phyloP scores from a whole-genome alignment of 345 rosid species.

The Melaleuca alternifolia region DNA sequence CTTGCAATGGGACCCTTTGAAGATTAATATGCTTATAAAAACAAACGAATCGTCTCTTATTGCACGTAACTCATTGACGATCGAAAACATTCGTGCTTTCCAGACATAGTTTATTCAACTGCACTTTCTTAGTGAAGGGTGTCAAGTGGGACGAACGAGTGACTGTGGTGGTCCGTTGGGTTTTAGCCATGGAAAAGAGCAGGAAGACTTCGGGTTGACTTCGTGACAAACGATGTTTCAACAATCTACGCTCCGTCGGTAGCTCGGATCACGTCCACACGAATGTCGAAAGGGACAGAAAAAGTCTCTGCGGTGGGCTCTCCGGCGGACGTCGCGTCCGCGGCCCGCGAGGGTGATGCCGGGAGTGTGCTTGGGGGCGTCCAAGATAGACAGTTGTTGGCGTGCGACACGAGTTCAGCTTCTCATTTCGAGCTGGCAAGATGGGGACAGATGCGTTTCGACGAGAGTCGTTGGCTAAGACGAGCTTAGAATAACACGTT shows the following conservation, averaged over 20 bases:
- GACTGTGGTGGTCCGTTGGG: neutral
- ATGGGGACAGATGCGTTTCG: neutral
- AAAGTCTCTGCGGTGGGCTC: neutral
- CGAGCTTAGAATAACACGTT: neutral
- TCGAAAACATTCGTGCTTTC: neutral
- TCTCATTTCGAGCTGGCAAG: neutral
- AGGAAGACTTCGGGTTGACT: neutral
- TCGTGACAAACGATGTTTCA: neutral
- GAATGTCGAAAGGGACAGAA: neutral
- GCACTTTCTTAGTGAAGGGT: neutral
- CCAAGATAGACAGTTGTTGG: neutral
- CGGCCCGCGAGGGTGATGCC: neutral
- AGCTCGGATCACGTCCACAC: neutral
- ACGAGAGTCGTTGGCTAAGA: neutral
- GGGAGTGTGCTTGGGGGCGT: neutral
- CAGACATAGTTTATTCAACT: neutral
- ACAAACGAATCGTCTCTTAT: rapidly evolving
- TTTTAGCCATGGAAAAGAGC: neutral
- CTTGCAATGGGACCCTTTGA: neutral
- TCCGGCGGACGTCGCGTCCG: neutral
- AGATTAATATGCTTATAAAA: too few species aligned
- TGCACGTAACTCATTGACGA: neutral
- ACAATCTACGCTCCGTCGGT: neutral
- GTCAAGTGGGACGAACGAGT: neutral
- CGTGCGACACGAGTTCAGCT: neutral